Evolutionary conservation across 192 early-diverging fungal species (phyloP), one percentile per base, ranked within the genome.

Genomic region (Linnemannia hyalina): DNA sequence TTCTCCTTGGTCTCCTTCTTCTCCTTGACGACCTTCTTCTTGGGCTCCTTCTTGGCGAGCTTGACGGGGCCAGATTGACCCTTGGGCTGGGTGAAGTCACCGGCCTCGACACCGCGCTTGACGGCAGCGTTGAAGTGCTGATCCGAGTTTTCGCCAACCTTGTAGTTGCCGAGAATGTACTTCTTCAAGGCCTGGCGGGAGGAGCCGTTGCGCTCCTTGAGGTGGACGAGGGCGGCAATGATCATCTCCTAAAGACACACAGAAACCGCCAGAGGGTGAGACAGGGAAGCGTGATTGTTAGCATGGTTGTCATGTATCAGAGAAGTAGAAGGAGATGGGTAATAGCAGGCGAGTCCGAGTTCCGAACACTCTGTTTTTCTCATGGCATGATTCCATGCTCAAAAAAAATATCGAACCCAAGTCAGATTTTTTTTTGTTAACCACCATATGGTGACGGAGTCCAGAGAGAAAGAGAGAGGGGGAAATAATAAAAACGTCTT

Each of bases 131-230:
- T 94, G 80, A 96, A 88, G 70, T 91, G 88, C 47, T 76, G 41
- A 81, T 94, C 94, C 65, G 88, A 89, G 49, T 83, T 89, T 6
- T 91, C 89, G 68, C 89, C 88, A n/a, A 96, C 91, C 87, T 92
- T 89, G 90, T 89, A 95, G 92, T 96, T 96, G 68, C 93, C 92
- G 57, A 83, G 47, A 74, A 96, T 94, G 81, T 95, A 96, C 85
- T 96, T 96, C 78, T 96, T 96, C 87, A 96, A 94, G 38, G 93
- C 92, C 70, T 91, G 93, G 69, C 95, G 93, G 29, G 92, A 93
- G 38, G 92, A 93, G 52, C 95, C 95, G 71, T 90, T 93, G 81
- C 95, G 91, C 68, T 95, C 95, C 88, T 94, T 93, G 83, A 92
- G 90, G 77, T 88, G 78, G 57, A 91, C 70, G 57, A 93, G 90